Base-by-base conservation (phyloP, 2,329 filamentous ascomycete species). In the Arthrobotrys pseudoclavata region DNA sequence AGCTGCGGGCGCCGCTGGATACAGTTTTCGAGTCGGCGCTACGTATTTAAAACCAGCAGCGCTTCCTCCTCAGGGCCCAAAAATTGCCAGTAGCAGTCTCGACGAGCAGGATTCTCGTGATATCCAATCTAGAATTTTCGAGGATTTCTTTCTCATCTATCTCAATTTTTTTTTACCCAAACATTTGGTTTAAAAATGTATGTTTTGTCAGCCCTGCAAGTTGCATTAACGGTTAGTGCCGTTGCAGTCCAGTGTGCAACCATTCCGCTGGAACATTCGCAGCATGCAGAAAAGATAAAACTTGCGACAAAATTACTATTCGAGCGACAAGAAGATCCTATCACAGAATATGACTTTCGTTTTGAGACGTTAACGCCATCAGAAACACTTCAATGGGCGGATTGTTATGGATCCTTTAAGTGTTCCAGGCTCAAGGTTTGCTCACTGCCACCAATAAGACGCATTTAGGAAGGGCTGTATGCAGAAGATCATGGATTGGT, bases 391-490 rank as follows among this genome's bases (percentile, higher is more conserved):
- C 63, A 76, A 69, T 76, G 71, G 71, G 71, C 64, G n/a, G 37
- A 63, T 68, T 76, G 71, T 29, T 76, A 76, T 22, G 63, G 55
- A n/a, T 34, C 20, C 7, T 69, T 76, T 64, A 69, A 64, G 48
- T 76, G 71, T 48, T 47, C 71, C 4, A 69, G 71, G 20, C 71
- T 76, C 48, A 76, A 76, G 71, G 71, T 76, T 45, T n/a, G 70
- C 31, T 29, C n/a, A 40, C 34, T n/a, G 34, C 10, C 26, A 18
- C 42, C 42, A 45, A 45, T n/a, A 20, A 15, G 10, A 4, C 2
- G 13, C 2, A 12, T 40, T 15, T 15, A 9, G 5, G 37, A 15
- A 40, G 37, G 13, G 5, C 12, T 40, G 13, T 40, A 5, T 55
- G 52, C 7, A 26, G 3, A 15, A 10, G 10, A 26, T 34, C 9